Base-by-base conservation (phyloP, 148 eudicot species). In the Simmondsia chinensis region DNA sequence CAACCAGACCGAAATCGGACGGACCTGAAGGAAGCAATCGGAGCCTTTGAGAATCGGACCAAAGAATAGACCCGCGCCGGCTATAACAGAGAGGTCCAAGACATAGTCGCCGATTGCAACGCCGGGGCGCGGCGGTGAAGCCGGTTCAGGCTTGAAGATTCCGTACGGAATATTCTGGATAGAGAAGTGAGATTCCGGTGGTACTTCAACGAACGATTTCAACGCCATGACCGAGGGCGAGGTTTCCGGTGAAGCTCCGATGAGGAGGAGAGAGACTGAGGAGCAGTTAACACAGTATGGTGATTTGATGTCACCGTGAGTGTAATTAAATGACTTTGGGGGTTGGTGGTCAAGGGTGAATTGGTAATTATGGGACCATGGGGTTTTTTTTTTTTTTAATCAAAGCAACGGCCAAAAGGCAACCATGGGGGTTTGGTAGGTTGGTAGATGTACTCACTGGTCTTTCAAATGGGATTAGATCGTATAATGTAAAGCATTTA, bases 111-210 rank as follows among this genome's bases (percentile, higher is more conserved):
- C 97, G 35, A 89, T 89, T 1, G 97, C 97, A 14, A 89, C 97
- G 13, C 80, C 95, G 0, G 87, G 91, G 29, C 87, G 49, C 18
- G 97, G 73, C n/a, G 47, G 50, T 0, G 83, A 68, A 62, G 23
- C 60, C 12, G 77, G 28, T 32, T 56, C 58, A 23, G 83, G 73
- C 49, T 57, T 73, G 74, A 89, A 89, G 10, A 89, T 75, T 0
- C 97, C 97, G 56, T 73, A 89, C 0, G 97, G 97, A 38, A 89
- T 87, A 62, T 89, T 89, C 65, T 89, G 72, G 30, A 89, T 68
- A 3, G 97, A 81, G 65, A 89, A 89, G 64, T 84, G 84, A 32
- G 95, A 84, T 14, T 78, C 84, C 33, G 87, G 66, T 2, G 63
- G 54, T 1, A 84, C 84, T 53, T 84, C 49, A 0, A 89, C 10